These are phyloP conservation scores for Paramecium octaurelia DNA, from an alignment of 73 alveolate genomes.

Conservation along the genomic window DNA sequence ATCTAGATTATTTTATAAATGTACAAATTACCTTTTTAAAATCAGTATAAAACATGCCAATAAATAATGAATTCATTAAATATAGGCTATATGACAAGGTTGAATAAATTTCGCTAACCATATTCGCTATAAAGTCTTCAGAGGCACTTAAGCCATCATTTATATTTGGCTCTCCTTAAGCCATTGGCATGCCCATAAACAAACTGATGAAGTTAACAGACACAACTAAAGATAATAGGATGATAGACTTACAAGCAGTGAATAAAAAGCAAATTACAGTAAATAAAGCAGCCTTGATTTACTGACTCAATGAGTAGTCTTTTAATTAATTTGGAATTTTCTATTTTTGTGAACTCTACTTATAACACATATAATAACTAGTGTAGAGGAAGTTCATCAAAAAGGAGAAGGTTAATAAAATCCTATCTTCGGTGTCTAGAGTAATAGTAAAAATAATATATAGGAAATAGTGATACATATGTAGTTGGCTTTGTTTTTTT, in stretches of 20 bases:
- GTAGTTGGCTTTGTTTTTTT: not conserved
- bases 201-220: not conserved
- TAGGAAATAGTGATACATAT: not conserved
- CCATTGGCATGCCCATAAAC: constrained; percentile 36
- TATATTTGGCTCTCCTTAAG: constrained; percentile 16
- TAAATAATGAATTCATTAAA: not conserved
- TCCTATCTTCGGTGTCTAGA: constrained; percentile 37
- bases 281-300: constrained; percentile 38
- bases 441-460: not conserved
- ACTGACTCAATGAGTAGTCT: not conserved
- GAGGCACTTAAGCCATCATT: constrained; percentile 29
- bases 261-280: not conserved
- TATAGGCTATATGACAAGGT: constrained; percentile 18
- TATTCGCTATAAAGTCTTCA: constrained; percentile 13
- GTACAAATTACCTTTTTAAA: not conserved
- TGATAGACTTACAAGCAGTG: not conserved
- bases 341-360: not conserved
- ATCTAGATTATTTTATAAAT: not conserved
- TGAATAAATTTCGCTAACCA: constrained; percentile 45
- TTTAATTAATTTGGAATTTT: not conserved
- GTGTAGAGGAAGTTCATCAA: constrained; percentile 10
- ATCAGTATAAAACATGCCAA: constrained; percentile 41
- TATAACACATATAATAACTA: constrained; percentile 7
- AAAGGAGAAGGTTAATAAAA: constrained; percentile 43
- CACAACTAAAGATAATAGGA: not conserved